These are phyloP conservation scores for Pseudocercospora musae DNA, from an alignment of 2,329 filamentous ascomycete genomes.

Conservation along the genomic window DNA sequence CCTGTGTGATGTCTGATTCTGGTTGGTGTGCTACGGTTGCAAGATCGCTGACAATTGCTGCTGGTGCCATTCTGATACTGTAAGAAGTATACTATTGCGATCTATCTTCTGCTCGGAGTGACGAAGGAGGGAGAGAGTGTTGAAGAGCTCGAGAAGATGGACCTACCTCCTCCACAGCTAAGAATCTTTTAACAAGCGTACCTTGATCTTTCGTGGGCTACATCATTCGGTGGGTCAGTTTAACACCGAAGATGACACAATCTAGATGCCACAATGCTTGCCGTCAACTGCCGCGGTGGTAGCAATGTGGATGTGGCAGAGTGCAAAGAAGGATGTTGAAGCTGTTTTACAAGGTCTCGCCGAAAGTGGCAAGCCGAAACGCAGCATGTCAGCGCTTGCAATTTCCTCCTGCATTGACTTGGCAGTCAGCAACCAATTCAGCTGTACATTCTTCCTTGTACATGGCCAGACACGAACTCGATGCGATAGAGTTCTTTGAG, in stretches of 20 bases:
- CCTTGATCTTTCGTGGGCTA: neutral
- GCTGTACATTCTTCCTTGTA: neutral
- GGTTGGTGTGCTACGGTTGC: slow-evolving; percentile 22
- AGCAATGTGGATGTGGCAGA: neutral
- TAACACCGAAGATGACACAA: neutral
- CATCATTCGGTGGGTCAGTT: neutral
- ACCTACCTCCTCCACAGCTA: neutral
- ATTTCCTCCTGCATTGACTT: slow-evolving; percentile 8
- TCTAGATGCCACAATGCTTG: neutral
- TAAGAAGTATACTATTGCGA: neutral
- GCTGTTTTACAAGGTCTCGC: neutral
- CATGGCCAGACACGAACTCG: slow-evolving; percentile 10
- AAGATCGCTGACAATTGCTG: slow-evolving; percentile 26
- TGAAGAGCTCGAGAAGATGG: neutral
- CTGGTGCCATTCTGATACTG: slow-evolving; percentile 21
- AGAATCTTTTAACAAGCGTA: neutral
- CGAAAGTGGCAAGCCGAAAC: slow-evolving; percentile 5
- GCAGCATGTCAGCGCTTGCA: slow-evolving; percentile 11
- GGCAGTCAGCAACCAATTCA: slow-evolving; percentile 3
- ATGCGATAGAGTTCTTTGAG: slow-evolving; percentile 19
- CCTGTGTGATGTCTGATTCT: slow-evolving; percentile 25
- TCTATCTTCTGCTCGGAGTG: neutral
- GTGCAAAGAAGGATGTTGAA: neutral
- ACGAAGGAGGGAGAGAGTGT: neutral
- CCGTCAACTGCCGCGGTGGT: neutral